Base-by-base conservation (phyloP, 768 basidiomycete genomes). In the Atractiella rhizophila region DNA sequence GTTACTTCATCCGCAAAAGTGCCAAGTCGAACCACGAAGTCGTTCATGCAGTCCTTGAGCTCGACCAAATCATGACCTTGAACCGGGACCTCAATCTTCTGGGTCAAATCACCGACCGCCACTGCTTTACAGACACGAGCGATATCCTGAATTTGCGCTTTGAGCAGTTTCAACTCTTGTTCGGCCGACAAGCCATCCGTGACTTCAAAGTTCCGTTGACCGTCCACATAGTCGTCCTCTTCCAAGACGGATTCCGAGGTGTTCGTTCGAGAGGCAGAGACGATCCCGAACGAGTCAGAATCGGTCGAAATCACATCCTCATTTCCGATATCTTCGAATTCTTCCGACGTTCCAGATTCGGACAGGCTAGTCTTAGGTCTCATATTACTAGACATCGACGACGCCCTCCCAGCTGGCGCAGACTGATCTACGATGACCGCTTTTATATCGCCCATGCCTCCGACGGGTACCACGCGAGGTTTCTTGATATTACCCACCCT, bases 1-100 rank as follows among this genome's bases (percentile, higher is more conserved):
- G 50, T 51, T n/a, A 88, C 82, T 40, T 63, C 60, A 55, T 74
- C 74, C 27, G 86, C 83, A 58, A 94, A 88, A 53, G 77, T 74
- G 42, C 76, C 72, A 23, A 94, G 64, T 51, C 69, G 66, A 55
- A 73, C 71, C 47, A 72, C 72, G 70, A 68, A 49, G 18, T 48
- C 67, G 48, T 76, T 76, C 57, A 76, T 75, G 46, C 73, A 71
- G 45, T 73, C 76, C 61, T 78, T 77, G 50, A 79, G 65, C 56
- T 78, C 74, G 2, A 73, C 69, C 75, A 79, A 76, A 33, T 76
- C 73, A 36, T 69, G 68, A 44, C 76, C 74, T 50, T 77, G 72
- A 3, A 77, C 77, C 10, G 69, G 70, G 15, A 77, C 76, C 19
- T 73, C 73, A 43, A 79, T 77, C 60, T 76, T 76, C 57, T 77